A percentile compares a stretch with the other conserved stretches of the same genome.
These are phyloP conservation scores for Pseudopithomyces maydicus DNA, from an alignment of 2,329 filamentous ascomycete genomes.

Conservation along the genomic window DNA sequence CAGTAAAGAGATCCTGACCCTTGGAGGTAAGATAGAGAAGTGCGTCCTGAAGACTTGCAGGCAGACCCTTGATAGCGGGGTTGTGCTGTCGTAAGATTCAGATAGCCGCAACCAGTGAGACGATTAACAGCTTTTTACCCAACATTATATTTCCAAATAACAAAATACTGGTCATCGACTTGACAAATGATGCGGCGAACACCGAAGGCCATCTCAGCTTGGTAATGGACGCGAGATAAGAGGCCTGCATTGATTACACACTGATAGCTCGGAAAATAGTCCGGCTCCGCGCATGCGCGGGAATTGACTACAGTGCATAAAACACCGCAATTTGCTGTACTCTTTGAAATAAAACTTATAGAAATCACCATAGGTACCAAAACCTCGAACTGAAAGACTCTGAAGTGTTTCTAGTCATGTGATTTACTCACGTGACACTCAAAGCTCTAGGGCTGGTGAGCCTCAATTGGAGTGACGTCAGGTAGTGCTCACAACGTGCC, in stretches of 20 bases:
- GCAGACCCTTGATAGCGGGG: background rate
- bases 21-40: background rate
- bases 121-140: too few relatives aligned
- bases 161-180: too few relatives aligned
- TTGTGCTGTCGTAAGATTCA: background rate
- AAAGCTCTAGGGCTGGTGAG: too few relatives aligned
- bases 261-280: background rate
- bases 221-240: background rate
- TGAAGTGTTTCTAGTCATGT: too few relatives aligned
- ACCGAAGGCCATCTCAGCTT: too few relatives aligned
- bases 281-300: background rate
- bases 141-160: too few relatives aligned
- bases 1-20: background rate
- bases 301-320: too few relatives aligned
- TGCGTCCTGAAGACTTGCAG: background rate
- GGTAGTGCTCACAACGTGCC: background rate
- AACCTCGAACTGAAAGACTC: too few relatives aligned
- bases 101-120: background rate
- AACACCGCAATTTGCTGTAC: too few relatives aligned
- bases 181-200: too few relatives aligned
- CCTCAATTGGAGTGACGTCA: constrained; percentile 9
- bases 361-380: too few relatives aligned
- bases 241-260: background rate
- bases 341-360: too few relatives aligned
- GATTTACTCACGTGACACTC: background rate